A percentile compares a stretch with the other conserved stretches of the same genome.
Evolutionary conservation across 1,139 yeast genomes (phyloP).

Genomic region (Blastobotrys indianensis): DNA sequence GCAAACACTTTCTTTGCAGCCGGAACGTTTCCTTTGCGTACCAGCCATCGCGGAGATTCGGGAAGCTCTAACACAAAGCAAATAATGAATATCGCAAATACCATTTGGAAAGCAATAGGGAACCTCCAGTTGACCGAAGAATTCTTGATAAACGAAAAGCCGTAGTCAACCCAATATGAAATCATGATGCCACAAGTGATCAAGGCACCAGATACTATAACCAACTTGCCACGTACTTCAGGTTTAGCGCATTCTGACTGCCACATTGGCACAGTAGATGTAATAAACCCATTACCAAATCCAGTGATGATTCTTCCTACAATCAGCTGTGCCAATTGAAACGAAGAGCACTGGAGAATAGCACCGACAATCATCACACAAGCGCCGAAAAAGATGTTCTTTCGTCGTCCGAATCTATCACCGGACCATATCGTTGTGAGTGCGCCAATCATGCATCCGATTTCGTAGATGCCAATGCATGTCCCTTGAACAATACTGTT

Average conservation of each 20-base stretch:
- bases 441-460: conserved; percentile 77
- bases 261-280: conserved; percentile 78
- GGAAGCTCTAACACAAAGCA: conserved; percentile 12
- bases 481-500: conserved; percentile 24
- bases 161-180: conserved; percentile 70
- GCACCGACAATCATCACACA: conserved; percentile 59
- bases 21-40: conserved; percentile 35
- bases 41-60: conserved; percentile 56
- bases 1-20: conserved; percentile 22
- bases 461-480: conserved; percentile 52
- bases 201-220: conserved; percentile 63
- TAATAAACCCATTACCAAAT: conserved; percentile 69
- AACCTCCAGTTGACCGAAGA: conserved; percentile 42
- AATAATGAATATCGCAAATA: conserved; percentile 13
- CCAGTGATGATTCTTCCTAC: conserved; percentile 77
- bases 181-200: conserved; percentile 66
- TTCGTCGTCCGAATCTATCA: conserved; percentile 62
- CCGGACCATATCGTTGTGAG: conserved; percentile 53
- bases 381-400: conserved; percentile 54
- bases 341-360: conserved; percentile 52
- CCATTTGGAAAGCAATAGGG: conserved; percentile 34
- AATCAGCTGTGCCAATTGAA: conserved; percentile 58
- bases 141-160: conserved; percentile 40
- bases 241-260: conserved; percentile 75
- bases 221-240: conserved; percentile 65